Base-by-base conservation (phyloP, 306 rosid genomes). In the Nissolia schottii region DNA sequence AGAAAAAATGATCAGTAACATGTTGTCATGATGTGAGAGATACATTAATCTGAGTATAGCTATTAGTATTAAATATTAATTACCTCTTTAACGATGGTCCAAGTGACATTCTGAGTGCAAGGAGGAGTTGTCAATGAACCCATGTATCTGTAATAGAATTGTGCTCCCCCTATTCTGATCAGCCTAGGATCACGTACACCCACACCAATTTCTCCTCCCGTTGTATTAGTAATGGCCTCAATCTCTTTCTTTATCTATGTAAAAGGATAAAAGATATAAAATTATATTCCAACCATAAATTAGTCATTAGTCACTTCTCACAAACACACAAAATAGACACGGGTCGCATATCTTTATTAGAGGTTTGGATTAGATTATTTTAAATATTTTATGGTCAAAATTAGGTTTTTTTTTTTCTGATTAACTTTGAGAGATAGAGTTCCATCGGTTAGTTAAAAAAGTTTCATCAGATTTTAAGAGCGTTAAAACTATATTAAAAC, bases 71-170 rank as follows among this genome's bases (percentile, higher is more conserved):
- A 12, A 41, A 41, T 8, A 6, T 0, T 10, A 40, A 7, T 43
- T 14, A 82, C 86, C 87, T 71, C 20, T 45, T 2, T 55, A 54
- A 75, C 28, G 0, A 92, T 61, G 32, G 87, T 86, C 98, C 96
- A 92, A 46, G 75, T 9, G 35, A 90, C 81, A 83, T 86, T 77
- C 73, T 82, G 77, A 32, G 83, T 49, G 68, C 98, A 90, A 14
- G 93, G 90, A n/a, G 98, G 98, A 57, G 27, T 13, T 3, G 98
- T 92, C 1, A 92, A 80, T 1, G 98, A 92, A 16, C 98, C 98
- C 34, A 85, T 40, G 35, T 88, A 92, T 70, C 88, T 81, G 74
- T 90, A 92, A 71, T 88, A 85, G 4, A 63, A n/a, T n/a, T n/a
- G 54, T 15, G 12, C 50, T 57, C 68, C 74, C 9, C 15, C 24